Evolutionary conservation across 768 basidiomycete species (phyloP).

Genomic region (Crucibulum laeve): DNA sequence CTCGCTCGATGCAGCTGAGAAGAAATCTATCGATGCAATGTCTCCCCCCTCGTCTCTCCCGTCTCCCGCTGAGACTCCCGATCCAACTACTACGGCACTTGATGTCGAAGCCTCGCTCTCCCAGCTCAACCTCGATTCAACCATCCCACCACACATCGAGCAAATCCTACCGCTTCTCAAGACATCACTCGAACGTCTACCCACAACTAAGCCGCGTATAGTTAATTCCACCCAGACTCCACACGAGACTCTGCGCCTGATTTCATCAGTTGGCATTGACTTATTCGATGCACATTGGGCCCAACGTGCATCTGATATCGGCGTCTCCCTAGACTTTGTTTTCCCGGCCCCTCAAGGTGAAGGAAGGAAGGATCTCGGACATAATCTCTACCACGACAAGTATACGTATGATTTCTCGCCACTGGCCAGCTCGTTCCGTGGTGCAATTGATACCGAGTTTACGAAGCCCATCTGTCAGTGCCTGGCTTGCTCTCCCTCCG

Average conservation of each 20-base stretch:
- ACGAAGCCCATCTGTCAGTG: slow-evolving; percentile 38
- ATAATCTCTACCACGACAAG: slow-evolving; percentile 60
- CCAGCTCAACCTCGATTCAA: slow-evolving; percentile 5
- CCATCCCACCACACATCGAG: slow-evolving; percentile 7
- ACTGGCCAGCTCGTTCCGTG: slow-evolving; percentile 39
- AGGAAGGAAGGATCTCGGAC: slow-evolving; percentile 47
- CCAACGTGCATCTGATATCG: slow-evolving; percentile 58
- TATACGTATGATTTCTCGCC: slow-evolving; percentile 61
- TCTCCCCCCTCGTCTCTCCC: background rate
- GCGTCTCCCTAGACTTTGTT: slow-evolving; percentile 73
- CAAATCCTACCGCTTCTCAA: slow-evolving; percentile 39
- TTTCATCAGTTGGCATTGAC: slow-evolving; percentile 66
- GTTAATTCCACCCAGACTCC: slow-evolving; percentile 55
- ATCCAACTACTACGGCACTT: background rate
- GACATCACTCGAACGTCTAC: slow-evolving; percentile 55
- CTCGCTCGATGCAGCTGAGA: slow-evolving; percentile 20
- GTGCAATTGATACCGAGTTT: slow-evolving; percentile 1
- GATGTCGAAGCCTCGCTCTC: too few species aligned
- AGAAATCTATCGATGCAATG: background rate
- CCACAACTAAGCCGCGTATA: slow-evolving; percentile 57
- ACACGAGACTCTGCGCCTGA: slow-evolving; percentile 69
- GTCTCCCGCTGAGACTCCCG: background rate
- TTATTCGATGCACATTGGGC: slow-evolving; percentile 76
- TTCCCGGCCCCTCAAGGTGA: slow-evolving; percentile 47
- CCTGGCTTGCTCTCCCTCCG: slow-evolving; percentile 48